Percentiles rank a stretch among this genome's conserved stretches.
Conservation (phyloP, 2,329 filamentous ascomycete species). For the Fusarium musae region DNA sequence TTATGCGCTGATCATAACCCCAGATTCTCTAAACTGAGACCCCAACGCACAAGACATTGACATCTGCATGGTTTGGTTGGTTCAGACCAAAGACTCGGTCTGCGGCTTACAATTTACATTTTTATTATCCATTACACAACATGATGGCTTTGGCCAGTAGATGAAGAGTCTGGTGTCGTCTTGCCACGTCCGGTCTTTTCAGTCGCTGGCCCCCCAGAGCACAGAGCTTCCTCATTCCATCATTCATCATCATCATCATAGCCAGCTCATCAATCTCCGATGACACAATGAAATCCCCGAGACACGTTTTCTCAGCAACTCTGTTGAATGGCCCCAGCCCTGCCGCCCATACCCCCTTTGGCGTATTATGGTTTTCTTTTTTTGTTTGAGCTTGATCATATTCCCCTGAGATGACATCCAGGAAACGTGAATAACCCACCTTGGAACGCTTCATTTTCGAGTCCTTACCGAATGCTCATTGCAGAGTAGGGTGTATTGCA, state of each 20-base stretch:
- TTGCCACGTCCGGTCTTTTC: constrained; percentile 31
- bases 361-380: not conserved
- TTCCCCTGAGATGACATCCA: constrained; percentile 1
- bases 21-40: not conserved
- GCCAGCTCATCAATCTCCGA: constrained; percentile 40
- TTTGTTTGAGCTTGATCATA: not conserved
- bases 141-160: constrained; percentile 29
- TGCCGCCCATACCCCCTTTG: not conserved
- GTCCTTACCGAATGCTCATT: not conserved
- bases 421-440: not conserved
- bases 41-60: not conserved
- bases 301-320: constrained; percentile 34
- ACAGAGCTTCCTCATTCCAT: constrained; percentile 27
- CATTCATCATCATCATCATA: constrained; percentile 35
- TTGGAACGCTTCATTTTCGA: not conserved
- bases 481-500: not conserved
- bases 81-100: constrained; percentile 12
- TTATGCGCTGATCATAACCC: constrained; percentile 1
- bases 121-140: constrained; percentile 19
- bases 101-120: constrained; percentile 14
- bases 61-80: constrained; percentile 28
- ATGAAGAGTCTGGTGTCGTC: constrained; percentile 12
- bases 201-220: constrained; percentile 33
- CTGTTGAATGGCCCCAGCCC: constrained; percentile 30
- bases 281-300: constrained; percentile 31